These are phyloP conservation scores for Polytrichum formosum DNA, from an alignment of 225 moss, liverwort and hornwort genomes.

Conservation along the genomic window DNA sequence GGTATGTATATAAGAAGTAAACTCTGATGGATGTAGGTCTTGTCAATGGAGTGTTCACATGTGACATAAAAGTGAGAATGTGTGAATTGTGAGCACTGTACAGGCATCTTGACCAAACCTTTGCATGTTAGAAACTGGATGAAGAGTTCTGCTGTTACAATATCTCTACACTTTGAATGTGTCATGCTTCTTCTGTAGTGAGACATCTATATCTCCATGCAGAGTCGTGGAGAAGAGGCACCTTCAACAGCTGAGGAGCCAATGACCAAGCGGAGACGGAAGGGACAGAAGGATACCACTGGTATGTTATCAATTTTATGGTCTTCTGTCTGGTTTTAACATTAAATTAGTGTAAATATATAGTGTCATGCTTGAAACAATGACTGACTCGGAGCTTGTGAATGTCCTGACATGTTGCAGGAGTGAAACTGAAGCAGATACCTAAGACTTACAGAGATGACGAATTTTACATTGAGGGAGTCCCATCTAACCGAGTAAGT, in stretches of 20 bases:
- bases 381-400: background rate
- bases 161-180: too few relatives aligned
- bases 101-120: too few relatives aligned
- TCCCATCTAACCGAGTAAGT: conserved; percentile 72
- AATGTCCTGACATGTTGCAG: conserved; percentile 3
- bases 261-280: conserved; percentile 36
- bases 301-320: background rate
- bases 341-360: too few relatives aligned
- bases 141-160: too few relatives aligned
- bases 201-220: background rate
- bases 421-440: conserved; percentile 31
- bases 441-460: conserved; percentile 77
- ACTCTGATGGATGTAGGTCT: too few relatives aligned
- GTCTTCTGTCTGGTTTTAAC: too few relatives aligned
- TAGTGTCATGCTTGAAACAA: too few relatives aligned
- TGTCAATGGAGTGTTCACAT: too few relatives aligned
- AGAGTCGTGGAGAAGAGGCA: conserved; percentile 25
- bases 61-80: too few relatives aligned
- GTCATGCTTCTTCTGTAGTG: background rate
- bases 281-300: conserved; percentile 39
- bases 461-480: conserved; percentile 83
- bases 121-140: too few relatives aligned
- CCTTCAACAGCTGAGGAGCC: conserved; percentile 27
- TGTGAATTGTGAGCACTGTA: too few relatives aligned
- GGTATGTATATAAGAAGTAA: background rate